These are phyloP conservation scores for Didymella keratinophila DNA, from an alignment of 2,329 filamentous ascomycete species.

Conservation along the genomic window DNA sequence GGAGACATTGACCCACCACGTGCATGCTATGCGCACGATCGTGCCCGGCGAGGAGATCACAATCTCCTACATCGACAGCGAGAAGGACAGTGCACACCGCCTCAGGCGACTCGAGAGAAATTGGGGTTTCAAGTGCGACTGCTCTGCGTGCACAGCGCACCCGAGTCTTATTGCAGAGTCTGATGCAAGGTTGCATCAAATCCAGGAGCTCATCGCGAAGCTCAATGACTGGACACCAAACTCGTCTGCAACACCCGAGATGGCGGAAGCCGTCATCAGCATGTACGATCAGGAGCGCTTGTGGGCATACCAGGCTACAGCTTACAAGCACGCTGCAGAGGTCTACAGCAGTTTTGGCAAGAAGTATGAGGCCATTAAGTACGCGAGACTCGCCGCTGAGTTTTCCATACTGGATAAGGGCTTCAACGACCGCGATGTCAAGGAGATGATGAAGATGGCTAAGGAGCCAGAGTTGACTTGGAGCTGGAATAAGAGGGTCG, in stretches of 20 bases:
- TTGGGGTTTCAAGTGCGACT: constrained; percentile 54
- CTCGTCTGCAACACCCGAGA: constrained; percentile 39
- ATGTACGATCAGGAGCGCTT: constrained; percentile 51
- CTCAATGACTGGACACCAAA: constrained; percentile 42
- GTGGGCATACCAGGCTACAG: constrained; percentile 45
- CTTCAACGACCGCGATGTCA: constrained; percentile 37
- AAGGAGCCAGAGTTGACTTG: constrained; percentile 39
- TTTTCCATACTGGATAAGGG: constrained; percentile 43
- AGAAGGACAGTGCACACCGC: constrained; percentile 40
- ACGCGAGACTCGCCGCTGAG: constrained; percentile 41
- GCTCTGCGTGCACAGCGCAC: constrained; percentile 49
- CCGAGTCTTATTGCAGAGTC: constrained; percentile 35
- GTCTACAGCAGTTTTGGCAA: constrained; percentile 49
- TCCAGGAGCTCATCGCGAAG: constrained; percentile 38
- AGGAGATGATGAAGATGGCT: constrained; percentile 40
- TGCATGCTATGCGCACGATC: constrained; percentile 52
- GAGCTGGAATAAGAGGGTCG: constrained; percentile 47
- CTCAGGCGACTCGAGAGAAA: constrained; percentile 43
- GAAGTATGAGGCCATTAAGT: constrained; percentile 40
- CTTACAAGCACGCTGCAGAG: constrained; percentile 53
- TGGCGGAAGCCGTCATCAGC: constrained; percentile 47
- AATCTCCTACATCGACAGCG: constrained; percentile 54
- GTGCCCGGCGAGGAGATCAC: constrained; percentile 53
- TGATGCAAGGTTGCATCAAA: constrained; percentile 47
- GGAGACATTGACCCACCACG: constrained; percentile 49